These are phyloP conservation scores for Candida ipomoeae DNA, from an alignment of 805 yeast genomes.

Conservation along the genomic window DNA sequence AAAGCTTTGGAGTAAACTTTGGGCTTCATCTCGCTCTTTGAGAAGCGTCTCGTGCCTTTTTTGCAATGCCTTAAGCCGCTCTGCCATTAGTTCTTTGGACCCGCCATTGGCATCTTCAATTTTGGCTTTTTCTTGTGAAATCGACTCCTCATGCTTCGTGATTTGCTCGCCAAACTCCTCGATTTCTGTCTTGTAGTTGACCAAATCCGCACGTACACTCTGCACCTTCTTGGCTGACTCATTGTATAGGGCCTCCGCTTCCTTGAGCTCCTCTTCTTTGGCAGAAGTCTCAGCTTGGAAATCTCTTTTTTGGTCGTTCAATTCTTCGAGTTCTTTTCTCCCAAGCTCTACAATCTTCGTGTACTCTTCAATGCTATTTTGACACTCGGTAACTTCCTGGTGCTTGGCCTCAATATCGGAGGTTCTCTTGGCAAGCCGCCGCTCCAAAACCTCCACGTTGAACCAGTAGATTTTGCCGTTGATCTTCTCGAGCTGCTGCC, in stretches of 20 bases:
- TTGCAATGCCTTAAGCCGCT: constrained; percentile 14
- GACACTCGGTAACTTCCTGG: constrained; percentile 15
- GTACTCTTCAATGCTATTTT: constrained; percentile 20
- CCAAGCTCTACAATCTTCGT: background rate
- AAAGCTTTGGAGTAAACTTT: constrained; percentile 3
- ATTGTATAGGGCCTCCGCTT: constrained; percentile 6
- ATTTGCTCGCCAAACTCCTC: constrained; percentile 12
- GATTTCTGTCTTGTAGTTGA: constrained; percentile 20
- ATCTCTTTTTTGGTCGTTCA: background rate
- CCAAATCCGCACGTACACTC: constrained; percentile 10
- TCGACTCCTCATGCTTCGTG: constrained; percentile 17
- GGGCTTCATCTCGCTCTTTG: constrained; percentile 9
- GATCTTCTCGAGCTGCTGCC: constrained; percentile 30
- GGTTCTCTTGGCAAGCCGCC: constrained; percentile 20
- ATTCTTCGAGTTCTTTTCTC: background rate
- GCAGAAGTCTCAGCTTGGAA: background rate
- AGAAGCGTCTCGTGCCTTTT: constrained; percentile 8
- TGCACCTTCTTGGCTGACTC: constrained; percentile 11
- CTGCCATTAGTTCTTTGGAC: constrained; percentile 31
- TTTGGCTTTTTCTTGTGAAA: constrained; percentile 32
- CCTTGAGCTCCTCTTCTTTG: constrained; percentile 1
- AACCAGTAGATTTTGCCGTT: constrained; percentile 43
- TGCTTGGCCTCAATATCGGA: constrained; percentile 12
- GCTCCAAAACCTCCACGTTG: constrained; percentile 31
- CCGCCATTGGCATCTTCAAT: constrained; percentile 44